These are phyloP conservation scores for Rehmannia glutinosa DNA, from an alignment of 257 asterid genomes.

Conservation along the genomic window DNA sequence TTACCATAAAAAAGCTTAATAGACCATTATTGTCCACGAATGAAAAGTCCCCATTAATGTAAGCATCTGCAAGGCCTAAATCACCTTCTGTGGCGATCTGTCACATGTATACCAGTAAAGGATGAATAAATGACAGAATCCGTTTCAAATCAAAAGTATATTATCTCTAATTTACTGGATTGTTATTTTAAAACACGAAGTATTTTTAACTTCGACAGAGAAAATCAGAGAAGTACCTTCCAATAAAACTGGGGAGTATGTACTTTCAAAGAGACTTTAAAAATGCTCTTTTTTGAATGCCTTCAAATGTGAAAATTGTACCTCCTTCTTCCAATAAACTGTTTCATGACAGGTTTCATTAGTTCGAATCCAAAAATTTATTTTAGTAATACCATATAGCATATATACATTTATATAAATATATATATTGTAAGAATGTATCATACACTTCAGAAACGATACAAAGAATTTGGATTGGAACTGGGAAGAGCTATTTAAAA, in stretches of 20 bases:
- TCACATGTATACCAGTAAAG: constrained; percentile 38
- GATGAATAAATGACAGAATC: constrained; percentile 64
- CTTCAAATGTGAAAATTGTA: constrained; percentile 56
- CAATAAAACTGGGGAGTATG: constrained; percentile 75
- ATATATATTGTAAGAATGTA: too few relatives aligned
- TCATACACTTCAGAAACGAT: too few relatives aligned
- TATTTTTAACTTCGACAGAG: too few relatives aligned
- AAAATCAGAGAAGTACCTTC: constrained; percentile 69
- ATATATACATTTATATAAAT: too few relatives aligned
- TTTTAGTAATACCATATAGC: too few relatives aligned
- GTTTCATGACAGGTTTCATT: constrained; percentile 5
- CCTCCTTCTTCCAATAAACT: constrained; percentile 85
- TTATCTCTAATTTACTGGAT: constrained; percentile 63
- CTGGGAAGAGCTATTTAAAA: too few relatives aligned
- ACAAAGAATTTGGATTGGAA: too few relatives aligned
- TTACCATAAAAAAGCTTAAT: constrained; percentile 60
- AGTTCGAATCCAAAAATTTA: neutral
- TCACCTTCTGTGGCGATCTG: constrained; percentile 50
- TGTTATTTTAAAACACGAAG: too few relatives aligned
- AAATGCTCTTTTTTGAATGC: constrained; percentile 26
- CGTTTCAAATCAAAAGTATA: constrained; percentile 76
- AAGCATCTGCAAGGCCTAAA: constrained; percentile 85
- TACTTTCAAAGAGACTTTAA: constrained; percentile 53
- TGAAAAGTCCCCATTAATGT: constrained; percentile 70
- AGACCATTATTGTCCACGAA: constrained; percentile 58